These are phyloP conservation scores for Galium porrigens DNA, from an alignment of 305 asterid genomes.

Conservation along the genomic window DNA sequence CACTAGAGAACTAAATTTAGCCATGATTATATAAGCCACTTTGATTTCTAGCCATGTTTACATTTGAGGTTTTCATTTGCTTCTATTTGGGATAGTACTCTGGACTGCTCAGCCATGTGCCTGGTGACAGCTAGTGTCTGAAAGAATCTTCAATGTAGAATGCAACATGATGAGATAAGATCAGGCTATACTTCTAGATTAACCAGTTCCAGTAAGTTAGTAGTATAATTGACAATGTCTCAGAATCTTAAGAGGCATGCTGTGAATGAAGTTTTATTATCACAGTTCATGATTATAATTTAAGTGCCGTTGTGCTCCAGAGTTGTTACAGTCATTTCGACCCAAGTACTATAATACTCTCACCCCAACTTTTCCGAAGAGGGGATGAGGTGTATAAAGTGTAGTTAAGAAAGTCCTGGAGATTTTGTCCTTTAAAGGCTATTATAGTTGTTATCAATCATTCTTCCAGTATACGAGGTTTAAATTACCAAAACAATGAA, in stretches of 20 bases:
- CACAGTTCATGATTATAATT: constrained; percentile 1
- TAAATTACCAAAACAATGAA: neutral
- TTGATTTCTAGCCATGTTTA: neutral
- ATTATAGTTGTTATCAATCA: neutral
- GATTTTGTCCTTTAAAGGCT: neutral
- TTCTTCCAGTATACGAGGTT: neutral
- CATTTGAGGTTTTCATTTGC: neutral
- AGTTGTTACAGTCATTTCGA: neutral
- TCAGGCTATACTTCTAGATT: neutral
- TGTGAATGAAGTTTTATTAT: neutral
- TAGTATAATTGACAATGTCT: neutral
- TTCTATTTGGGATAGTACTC: neutral
- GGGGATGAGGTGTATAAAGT: neutral
- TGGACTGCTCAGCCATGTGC: neutral
- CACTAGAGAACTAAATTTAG: no score
- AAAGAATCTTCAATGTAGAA: neutral
- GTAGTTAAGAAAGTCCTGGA: neutral
- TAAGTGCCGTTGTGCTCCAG: neutral
- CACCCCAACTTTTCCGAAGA: neutral
- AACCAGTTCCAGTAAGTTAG: neutral
- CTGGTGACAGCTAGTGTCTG: neutral
- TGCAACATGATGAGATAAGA: neutral
- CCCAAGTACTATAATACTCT: neutral
- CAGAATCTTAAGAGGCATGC: neutral
- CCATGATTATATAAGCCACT: no score